Percentiles rank a stretch among this genome's conserved stretches.
Conservation (phyloP, 1,284 basidiomycete species). For the Boletus semigastroideus region DNA sequence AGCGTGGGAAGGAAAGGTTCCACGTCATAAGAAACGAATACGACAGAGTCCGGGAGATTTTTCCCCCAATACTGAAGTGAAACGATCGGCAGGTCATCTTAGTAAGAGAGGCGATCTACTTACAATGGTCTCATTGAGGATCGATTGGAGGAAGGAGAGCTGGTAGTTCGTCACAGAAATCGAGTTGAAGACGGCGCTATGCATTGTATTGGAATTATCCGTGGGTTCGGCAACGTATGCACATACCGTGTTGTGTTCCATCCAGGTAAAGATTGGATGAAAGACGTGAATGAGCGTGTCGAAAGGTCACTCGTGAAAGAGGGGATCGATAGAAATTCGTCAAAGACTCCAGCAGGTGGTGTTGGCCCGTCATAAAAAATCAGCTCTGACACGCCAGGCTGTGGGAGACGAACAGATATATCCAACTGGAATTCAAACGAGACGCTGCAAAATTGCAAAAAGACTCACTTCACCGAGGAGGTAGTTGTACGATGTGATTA, state of each 20-base stretch:
- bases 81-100: background rate
- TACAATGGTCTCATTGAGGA: constrained; percentile 16
- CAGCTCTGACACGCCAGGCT: constrained; percentile 39
- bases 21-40: constrained; percentile 44
- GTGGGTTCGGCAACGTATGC: background rate
- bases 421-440: background rate
- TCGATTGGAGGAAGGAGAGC: constrained; percentile 7
- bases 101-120: background rate
- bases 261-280: constrained; percentile 19
- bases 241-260: constrained; percentile 7
- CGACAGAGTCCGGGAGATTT: constrained; percentile 20
- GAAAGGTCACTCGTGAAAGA: constrained; percentile 28
- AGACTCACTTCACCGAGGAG: constrained; percentile 38
- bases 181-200: constrained; percentile 17
- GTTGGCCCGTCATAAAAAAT: constrained; percentile 53
- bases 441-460: background rate
- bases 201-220: background rate
- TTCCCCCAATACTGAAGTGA: constrained; percentile 8
- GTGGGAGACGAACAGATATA: background rate
- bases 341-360: constrained; percentile 49
- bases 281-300: constrained; percentile 36
- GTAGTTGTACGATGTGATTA: constrained; percentile 52
- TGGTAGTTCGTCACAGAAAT: constrained; percentile 12
- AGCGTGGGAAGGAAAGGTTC: constrained; percentile 54
- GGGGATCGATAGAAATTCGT: constrained; percentile 40